Evolutionary conservation across 176 grass and related monocot genomes (phyloP), one percentile per base, ranked within the genome.

Genomic region (Eremochloa ophiuroides): DNA sequence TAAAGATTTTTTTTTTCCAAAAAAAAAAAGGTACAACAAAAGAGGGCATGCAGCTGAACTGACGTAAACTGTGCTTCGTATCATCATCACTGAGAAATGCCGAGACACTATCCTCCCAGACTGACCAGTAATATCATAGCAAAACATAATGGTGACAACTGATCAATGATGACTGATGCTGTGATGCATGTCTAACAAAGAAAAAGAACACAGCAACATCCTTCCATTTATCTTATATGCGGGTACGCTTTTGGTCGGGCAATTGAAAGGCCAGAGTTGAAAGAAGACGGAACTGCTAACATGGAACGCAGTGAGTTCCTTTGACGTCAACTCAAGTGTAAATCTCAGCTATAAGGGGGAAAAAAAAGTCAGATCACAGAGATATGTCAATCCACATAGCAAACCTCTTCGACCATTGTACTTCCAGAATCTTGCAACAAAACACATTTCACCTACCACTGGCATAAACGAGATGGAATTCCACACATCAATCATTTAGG

Each of bases 271-370:
- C n/a, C 4, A 10, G 38, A 71, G n/a, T 60, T 67, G 28, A 82
- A 78, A 79, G 60, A 68, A 73, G 78, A 86, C 14, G 11, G 58
- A 82, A 39, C 73, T 65, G 82, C 82, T 82, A 67, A 73, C 79
- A 38, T 62, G 79, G 71, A 86, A 67, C 59, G 59, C 67, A 90
- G 35, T 47, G 18, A 5, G 58, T 74, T 66, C 25, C 37, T 89
- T 78, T 61, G 28, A 50, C 66, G 38, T 83, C 83, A 61, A 37
- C 2, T 86, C 60, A 62, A 48, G n/a, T 41, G 59, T 51, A 62
- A 74, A 79, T 48, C 48, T n/a, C 75, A 83, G 12, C 25, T 46
- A 78, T 34, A 86, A 67, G 69, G 30, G 9, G 65, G 41, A 66
- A 51, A 66, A 48, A 67, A 26, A 17, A 31, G 64, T 59, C 72